Conservation (phyloP, 495 filamentous ascomycete species). For the Annulohypoxylon stygium region DNA sequence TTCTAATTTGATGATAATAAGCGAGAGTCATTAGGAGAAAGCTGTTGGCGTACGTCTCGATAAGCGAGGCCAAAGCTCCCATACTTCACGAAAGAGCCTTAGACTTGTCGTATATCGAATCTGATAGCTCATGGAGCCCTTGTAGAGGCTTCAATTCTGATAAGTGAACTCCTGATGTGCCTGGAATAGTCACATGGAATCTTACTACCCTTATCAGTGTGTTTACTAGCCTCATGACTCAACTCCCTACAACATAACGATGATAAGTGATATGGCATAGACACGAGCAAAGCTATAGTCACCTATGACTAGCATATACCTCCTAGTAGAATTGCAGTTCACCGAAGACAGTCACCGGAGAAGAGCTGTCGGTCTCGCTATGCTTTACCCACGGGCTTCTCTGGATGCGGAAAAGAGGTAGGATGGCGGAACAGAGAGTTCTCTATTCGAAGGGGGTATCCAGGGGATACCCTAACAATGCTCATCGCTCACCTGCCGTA, state of each 20-base stretch:
- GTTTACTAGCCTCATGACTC: not conserved
- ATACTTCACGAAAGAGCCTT: not conserved
- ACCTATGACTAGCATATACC: not conserved
- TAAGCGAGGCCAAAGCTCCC: not conserved
- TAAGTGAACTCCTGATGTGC: not conserved
- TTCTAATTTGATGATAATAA: conserved; percentile 7
- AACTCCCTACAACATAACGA: not conserved
- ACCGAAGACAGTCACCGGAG: not conserved
- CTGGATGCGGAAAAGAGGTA: not conserved
- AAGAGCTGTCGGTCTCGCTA: not conserved
- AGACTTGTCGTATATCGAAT: not conserved
- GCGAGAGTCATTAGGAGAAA: not conserved
- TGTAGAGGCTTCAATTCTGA: not conserved
- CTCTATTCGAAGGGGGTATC: not conserved
- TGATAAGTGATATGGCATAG: not conserved
- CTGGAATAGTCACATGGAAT: not conserved
- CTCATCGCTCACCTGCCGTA: not conserved
- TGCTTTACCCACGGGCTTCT: not conserved
- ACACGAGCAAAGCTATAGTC: not conserved
- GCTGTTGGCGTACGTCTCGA: conserved; percentile 1
- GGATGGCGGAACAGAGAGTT: not conserved
- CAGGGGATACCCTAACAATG: not conserved
- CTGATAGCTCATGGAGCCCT: not conserved
- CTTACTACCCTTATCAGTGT: not conserved
- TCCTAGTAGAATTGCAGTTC: no score